Conservation (phyloP, 2,329 filamentous ascomycete species). For the Gyromitra esculenta region DNA sequence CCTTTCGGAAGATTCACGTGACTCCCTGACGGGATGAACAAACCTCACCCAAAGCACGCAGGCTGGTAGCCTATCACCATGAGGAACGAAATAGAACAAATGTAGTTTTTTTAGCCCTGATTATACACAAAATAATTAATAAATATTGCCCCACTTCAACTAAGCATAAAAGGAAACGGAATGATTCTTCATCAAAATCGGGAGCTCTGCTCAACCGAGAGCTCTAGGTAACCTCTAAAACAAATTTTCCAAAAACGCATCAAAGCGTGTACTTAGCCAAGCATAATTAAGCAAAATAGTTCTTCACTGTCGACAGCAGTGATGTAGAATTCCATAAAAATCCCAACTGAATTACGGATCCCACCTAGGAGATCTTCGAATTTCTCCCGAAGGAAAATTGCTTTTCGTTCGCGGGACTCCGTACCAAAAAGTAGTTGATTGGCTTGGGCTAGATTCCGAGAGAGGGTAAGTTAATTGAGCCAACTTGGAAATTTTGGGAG, state of each 20-base stretch:
- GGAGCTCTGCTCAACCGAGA: too few species aligned
- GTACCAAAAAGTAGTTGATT: neutral
- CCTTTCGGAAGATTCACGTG: neutral
- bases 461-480: too few species aligned
- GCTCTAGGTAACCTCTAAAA: too few species aligned
- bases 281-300: neutral
- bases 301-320: neutral
- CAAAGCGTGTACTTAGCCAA: neutral
- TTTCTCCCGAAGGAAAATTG: neutral
- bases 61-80: neutral
- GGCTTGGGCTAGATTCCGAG: neutral
- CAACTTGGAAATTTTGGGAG: too few species aligned
- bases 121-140: neutral
- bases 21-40: neutral
- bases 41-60: neutral
- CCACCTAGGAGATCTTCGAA: neutral
- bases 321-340: constrained; percentile 6
- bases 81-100: neutral
- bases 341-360: constrained; percentile 1
- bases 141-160: neutral
- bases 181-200: too few species aligned
- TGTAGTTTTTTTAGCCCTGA: neutral
- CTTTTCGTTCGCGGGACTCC: neutral
- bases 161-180: neutral
- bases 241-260: too few species aligned